These are phyloP conservation scores for Fusarium caatingaense DNA, from an alignment of 2,329 filamentous ascomycete genomes.

Conservation along the genomic window DNA sequence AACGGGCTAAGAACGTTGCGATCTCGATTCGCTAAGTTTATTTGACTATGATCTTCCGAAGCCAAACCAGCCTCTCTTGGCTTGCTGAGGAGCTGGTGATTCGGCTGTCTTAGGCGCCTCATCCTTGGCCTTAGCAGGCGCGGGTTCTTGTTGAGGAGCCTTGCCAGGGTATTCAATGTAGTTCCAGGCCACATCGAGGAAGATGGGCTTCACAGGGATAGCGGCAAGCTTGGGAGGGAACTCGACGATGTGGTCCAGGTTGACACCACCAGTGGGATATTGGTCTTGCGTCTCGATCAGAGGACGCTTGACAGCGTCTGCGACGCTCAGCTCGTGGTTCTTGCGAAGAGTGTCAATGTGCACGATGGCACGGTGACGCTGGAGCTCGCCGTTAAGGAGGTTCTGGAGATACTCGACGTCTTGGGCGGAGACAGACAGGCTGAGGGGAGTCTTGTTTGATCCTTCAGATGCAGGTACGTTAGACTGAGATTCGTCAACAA, in stretches of 20 bases:
- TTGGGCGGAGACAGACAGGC: constrained; percentile 72
- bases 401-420: constrained; percentile 69
- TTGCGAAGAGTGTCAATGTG: constrained; percentile 77
- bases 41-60: constrained; percentile 65
- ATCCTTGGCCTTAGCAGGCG: constrained; percentile 41
- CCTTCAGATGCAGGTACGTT: constrained; percentile 55
- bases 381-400: constrained; percentile 77
- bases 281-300: constrained; percentile 80
- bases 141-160: constrained; percentile 44
- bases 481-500: constrained; percentile 66
- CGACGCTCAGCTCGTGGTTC: constrained; percentile 57
- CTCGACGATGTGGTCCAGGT: constrained; percentile 83
- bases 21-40: constrained; percentile 29
- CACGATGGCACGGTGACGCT: constrained; percentile 86
- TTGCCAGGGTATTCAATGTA: constrained; percentile 91
- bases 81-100: constrained; percentile 52
- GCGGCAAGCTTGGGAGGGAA: constrained; percentile 87
- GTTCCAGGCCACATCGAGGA: constrained; percentile 97
- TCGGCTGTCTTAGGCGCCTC: constrained; percentile 45
- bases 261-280: constrained; percentile 77
- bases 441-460: constrained; percentile 62
- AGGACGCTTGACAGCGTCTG: constrained; percentile 55
- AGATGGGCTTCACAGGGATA: constrained; percentile 92
- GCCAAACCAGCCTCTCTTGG: constrained; percentile 81
- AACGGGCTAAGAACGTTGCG: constrained; percentile 20